Percentiles rank a stretch among this genome's conserved stretches.
Evolutionary conservation across 2,329 filamentous ascomycete species (phyloP).

Genomic region (Purpureocillium takamizusanense): DNA sequence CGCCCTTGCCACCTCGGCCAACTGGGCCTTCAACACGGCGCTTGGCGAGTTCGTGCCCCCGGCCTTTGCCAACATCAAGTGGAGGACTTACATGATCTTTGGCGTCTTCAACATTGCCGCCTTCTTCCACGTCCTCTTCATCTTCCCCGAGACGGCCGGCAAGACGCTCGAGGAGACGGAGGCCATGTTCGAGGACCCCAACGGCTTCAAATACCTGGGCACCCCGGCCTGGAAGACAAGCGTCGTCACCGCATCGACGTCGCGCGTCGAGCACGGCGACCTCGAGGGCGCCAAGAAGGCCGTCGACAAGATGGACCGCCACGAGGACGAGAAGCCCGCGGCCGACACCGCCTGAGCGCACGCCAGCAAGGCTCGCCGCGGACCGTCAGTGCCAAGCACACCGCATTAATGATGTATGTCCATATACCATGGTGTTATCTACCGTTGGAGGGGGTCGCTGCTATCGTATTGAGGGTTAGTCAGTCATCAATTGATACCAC

Average conservation of each 20-base stretch:
- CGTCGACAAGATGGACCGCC: too few species aligned
- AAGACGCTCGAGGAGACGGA: slow-evolving; percentile 47
- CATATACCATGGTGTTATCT: too few species aligned
- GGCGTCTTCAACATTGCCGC: slow-evolving; percentile 41
- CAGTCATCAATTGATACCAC: too few species aligned
- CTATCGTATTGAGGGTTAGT: too few species aligned
- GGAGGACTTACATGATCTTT: slow-evolving; percentile 44
- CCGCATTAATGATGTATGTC: too few species aligned
- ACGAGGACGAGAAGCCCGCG: too few species aligned
- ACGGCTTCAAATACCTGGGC: slow-evolving; percentile 19
- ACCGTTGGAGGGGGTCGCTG: too few species aligned
- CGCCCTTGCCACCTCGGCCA: slow-evolving; percentile 37
- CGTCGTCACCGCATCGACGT: slow-evolving; percentile 12
- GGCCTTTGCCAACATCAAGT: slow-evolving; percentile 30
- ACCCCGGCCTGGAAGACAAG: slow-evolving; percentile 22
- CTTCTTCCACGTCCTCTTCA: slow-evolving; percentile 42
- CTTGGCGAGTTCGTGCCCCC: slow-evolving; percentile 30
- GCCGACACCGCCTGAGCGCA: too few species aligned
- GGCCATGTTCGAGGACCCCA: slow-evolving; percentile 33
- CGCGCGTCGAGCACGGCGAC: slow-evolving; percentile 16
- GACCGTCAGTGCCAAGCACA: too few species aligned
- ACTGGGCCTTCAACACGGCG: slow-evolving; percentile 32
- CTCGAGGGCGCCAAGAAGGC: slow-evolving; percentile 8
- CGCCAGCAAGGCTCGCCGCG: too few species aligned
- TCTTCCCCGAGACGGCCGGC: slow-evolving; percentile 47